Conservation (phyloP, 2,329 filamentous ascomycete genomes). For the Fusarium incarnatum region DNA sequence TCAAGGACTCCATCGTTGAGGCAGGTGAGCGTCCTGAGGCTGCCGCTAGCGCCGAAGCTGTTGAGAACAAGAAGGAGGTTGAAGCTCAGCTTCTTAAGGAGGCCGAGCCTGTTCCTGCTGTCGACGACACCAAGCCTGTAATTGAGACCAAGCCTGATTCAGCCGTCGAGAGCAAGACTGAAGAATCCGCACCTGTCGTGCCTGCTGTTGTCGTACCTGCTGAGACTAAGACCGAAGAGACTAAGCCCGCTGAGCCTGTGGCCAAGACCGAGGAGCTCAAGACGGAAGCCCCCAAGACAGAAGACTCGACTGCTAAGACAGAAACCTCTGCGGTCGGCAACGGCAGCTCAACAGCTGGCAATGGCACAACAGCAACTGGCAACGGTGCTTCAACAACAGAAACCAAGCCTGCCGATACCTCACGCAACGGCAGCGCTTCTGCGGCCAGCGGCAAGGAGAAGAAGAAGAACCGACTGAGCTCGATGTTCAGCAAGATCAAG, state of each 20-base stretch:
- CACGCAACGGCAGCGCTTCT: slow-evolving; percentile 31
- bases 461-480: slow-evolving; percentile 74
- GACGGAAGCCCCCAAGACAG: slow-evolving; percentile 14
- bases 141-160: slow-evolving; percentile 6
- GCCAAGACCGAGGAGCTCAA: slow-evolving; percentile 21
- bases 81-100: slow-evolving; percentile 80
- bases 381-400: slow-evolving; percentile 42
- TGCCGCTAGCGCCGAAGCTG: slow-evolving; percentile 73
- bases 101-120: slow-evolving; percentile 56
- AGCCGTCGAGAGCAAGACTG: slow-evolving; percentile 10
- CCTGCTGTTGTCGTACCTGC: slow-evolving; percentile 16
- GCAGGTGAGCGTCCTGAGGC: slow-evolving; percentile 77
- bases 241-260: slow-evolving; percentile 6
- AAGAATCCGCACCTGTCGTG: slow-evolving; percentile 2
- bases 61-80: slow-evolving; percentile 79
- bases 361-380: slow-evolving; percentile 29
- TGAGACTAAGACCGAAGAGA: slow-evolving; percentile 29
- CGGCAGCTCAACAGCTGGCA: slow-evolving; percentile 34
- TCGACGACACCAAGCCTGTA: slow-evolving; percentile 74
- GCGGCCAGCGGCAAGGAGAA: slow-evolving; percentile 64
- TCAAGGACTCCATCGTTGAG: slow-evolving; percentile 68
- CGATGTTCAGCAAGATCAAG: slow-evolving; percentile 70
- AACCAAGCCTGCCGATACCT: slow-evolving; percentile 39
- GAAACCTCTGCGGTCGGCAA: slow-evolving; percentile 39
- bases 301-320: slow-evolving; percentile 24